Evolutionary conservation across 2,329 filamentous ascomycete species (phyloP).

Genomic region (Clarireedia homoeocarpa): DNA sequence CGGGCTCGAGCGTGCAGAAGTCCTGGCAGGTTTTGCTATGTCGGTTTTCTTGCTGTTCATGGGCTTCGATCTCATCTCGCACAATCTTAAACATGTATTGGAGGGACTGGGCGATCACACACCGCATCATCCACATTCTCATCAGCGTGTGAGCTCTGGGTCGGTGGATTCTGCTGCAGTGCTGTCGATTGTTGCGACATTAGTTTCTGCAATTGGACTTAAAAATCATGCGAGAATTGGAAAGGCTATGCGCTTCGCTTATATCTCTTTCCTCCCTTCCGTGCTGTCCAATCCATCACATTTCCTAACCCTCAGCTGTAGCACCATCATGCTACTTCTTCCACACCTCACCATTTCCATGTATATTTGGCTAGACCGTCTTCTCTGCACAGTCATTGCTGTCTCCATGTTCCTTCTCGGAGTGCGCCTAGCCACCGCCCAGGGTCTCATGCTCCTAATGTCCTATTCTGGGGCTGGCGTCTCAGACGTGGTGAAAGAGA

Average conservation of each 20-base stretch:
- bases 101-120: conserved; percentile 63
- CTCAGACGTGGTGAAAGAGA: conserved; percentile 68
- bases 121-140: conserved; percentile 61
- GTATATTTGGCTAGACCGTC: conserved; percentile 75
- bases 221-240: conserved; percentile 90
- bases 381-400: conserved; percentile 74
- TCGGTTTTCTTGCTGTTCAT: conserved; percentile 96
- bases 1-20: conserved; percentile 83
- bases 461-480: conserved; percentile 49
- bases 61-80: conserved; percentile 89
- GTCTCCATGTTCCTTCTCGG: conserved; percentile 84
- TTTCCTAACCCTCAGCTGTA: conserved; percentile 86
- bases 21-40: conserved; percentile 92
- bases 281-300: conserved; percentile 94
- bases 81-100: conserved; percentile 87
- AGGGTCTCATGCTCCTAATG: conserved; percentile 95
- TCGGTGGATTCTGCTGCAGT: conserved; percentile 74
- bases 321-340: conserved; percentile 68
- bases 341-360: conserved; percentile 75
- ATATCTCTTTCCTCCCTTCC: conserved; percentile 72
- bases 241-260: conserved; percentile 79
- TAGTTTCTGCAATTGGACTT: conserved; percentile 78
- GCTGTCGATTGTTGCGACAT: conserved; percentile 72
- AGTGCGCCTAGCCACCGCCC: conserved; percentile 70
- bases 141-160: conserved; percentile 63